These are phyloP conservation scores for Excoecaria agallocha DNA, from an alignment of 345 rosid genomes.

Conservation along the genomic window DNA sequence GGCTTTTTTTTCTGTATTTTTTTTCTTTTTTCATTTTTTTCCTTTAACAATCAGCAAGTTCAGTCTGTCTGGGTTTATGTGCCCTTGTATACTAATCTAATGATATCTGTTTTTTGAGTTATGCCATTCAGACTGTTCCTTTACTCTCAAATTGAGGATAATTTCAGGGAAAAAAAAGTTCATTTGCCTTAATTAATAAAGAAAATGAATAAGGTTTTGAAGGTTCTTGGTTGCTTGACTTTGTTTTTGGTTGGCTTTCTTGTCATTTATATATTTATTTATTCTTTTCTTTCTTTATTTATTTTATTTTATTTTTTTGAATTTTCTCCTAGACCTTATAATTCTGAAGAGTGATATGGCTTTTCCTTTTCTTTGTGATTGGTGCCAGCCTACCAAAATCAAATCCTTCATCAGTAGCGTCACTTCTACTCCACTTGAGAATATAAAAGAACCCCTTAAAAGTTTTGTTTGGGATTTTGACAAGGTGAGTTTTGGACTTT, in stretches of 20 bases:
- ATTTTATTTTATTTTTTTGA: conserved; percentile 4
- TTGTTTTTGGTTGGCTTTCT: background rate
- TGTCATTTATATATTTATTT: background rate
- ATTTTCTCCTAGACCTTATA: background rate
- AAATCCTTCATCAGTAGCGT: conserved; percentile 73
- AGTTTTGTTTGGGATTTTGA: conserved; percentile 88
- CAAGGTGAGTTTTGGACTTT: conserved; percentile 49
- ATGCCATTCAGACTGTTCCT: background rate
- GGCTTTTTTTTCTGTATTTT: too few relatives aligned
- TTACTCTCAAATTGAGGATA: background rate
- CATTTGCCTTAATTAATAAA: background rate
- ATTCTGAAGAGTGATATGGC: conserved; percentile 2
- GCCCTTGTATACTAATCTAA: background rate
- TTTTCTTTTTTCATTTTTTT: too few relatives aligned
- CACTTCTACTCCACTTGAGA: conserved; percentile 62
- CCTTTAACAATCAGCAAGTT: background rate
- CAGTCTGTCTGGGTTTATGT: background rate
- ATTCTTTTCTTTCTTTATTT: background rate
- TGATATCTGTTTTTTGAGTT: background rate
- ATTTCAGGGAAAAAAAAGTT: background rate
- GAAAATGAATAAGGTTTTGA: background rate
- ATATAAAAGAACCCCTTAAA: conserved; percentile 73
- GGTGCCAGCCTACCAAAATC: conserved; percentile 83
- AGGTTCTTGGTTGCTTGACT: background rate
- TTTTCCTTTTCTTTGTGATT: conserved; percentile 3